These are phyloP conservation scores for Amphichorda felina DNA, from an alignment of 2,329 filamentous ascomycete genomes.

Conservation along the genomic window DNA sequence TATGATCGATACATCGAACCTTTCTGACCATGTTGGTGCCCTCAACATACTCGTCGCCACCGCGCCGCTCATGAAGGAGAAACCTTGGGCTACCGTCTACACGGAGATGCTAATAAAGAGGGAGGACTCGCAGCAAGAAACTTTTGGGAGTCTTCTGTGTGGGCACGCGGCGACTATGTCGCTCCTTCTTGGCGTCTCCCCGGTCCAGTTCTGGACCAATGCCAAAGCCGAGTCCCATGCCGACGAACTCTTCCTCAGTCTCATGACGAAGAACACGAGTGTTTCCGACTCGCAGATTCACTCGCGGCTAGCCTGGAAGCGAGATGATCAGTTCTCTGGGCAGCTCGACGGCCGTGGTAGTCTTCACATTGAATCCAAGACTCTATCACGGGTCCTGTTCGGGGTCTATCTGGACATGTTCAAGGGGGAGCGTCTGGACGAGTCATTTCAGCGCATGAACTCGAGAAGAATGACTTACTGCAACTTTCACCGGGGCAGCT, in stretches of 20 bases:
- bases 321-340: conserved; percentile 16
- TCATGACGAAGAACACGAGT: conserved; percentile 6
- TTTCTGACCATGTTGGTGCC: conserved; percentile 25
- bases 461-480: conserved; percentile 10
- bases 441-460: conserved; percentile 5
- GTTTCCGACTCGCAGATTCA: conserved; percentile 12
- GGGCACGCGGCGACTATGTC: conserved; percentile 33
- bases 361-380: conserved; percentile 20
- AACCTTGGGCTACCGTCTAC: conserved; percentile 32
- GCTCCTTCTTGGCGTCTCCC: conserved; percentile 36
- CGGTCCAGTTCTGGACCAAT: conserved; percentile 39
- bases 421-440: conserved; percentile 19
- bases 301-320: conserved; percentile 23
- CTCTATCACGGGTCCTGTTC: conserved; percentile 26
- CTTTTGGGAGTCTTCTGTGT: conserved; percentile 29
- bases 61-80: conserved; percentile 30
- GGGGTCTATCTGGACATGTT: conserved; percentile 34
- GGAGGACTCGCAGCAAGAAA: conserved; percentile 10
- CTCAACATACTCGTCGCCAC: conserved; percentile 27
- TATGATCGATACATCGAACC: conserved; percentile 40
- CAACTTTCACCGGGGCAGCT: conserved; percentile 24
- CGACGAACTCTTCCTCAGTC: conserved; percentile 22
- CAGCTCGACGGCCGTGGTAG: conserved; percentile 8
- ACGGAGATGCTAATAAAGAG: conserved; percentile 31
- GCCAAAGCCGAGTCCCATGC: conserved; percentile 24